Evolutionary conservation across 371 early-diverging fungal species (phyloP), one percentile per base, ranked within the genome.

Genomic region (Chytridium lagenaria): DNA sequence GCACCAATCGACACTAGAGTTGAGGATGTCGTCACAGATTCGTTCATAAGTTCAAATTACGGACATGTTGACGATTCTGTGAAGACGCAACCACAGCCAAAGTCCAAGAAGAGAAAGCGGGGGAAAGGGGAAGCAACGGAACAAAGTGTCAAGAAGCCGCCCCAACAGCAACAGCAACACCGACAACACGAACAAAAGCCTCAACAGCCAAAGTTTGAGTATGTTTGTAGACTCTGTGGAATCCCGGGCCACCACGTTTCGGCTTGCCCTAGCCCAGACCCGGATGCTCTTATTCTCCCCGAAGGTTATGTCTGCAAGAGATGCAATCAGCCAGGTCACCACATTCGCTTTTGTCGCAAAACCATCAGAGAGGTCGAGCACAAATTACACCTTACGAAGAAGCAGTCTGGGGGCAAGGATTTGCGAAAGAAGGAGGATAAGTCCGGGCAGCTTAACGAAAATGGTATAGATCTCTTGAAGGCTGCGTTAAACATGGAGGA

Each of bases 301-400:
- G 61, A 61, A 36, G 66, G 66, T 28, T 68, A 51, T 33, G n/a
- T 51, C n/a, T 68, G 68, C 68, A 49, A 51, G 50, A 1, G 5
- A 49, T 68, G 68, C 52, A 49, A 68, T 1, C 5, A 31, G 7
- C 68, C 68, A 5, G 68, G 68, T 2, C 68, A 68, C 52, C 66
- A 66, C 16, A 28, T 40, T 30, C 26, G 49, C 5, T 40, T 49
- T 37, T 66, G 66, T 44, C 38, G 15, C 40, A 66, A 66, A 49
- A 44, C 15, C 3, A 22, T 40, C 7, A 7, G 12, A 7, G 12
- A 19, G 33, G 36, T 5, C 5, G 31, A 5, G 12, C 36, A 2
- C 63, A 63, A 5, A 30, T 10, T 5, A 10, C 3, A 38, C 16
- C 12, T 30, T 23, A 23, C 2, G 23, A 12, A 63, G 31, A 12